phyloP scores from a whole-genome alignment of 2,329 filamentous ascomycete genomes.

The Cladosporium sp. region DNA sequence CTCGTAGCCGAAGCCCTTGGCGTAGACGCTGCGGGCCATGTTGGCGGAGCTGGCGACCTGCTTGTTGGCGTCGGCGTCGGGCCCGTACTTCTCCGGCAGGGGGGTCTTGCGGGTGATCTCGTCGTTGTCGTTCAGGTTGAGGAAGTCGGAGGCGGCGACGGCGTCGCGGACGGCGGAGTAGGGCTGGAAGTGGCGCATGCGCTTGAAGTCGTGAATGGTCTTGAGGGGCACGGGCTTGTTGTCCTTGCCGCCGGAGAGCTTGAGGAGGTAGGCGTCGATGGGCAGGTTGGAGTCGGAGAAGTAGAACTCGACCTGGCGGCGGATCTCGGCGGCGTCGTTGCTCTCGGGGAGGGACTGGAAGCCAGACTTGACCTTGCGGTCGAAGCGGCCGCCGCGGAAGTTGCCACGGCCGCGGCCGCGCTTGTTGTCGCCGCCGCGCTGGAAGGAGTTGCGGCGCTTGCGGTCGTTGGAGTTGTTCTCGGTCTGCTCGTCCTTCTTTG shows the following conservation, averaged over 20 bases:
- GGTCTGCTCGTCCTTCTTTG: conserved; percentile 14
- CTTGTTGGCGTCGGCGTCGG: conserved; percentile 47
- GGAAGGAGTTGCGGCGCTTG: conserved; percentile 14
- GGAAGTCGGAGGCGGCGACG: conserved; percentile 66
- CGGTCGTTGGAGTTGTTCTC: conserved; percentile 16
- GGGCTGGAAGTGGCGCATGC: conserved; percentile 92
- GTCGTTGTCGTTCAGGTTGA: conserved; percentile 68
- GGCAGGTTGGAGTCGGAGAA: conserved; percentile 88
- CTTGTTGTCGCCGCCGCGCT: conserved; percentile 11
- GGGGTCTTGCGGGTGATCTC: conserved; percentile 72
- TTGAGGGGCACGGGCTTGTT: conserved; percentile 78
- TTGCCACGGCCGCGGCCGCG: conserved; percentile 7
- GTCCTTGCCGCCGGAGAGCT: conserved; percentile 66
- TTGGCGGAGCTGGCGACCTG: conserved; percentile 56
- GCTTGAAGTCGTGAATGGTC: conserved; percentile 79
- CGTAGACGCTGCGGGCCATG: conserved; percentile 75
- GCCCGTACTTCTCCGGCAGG: conserved; percentile 46
- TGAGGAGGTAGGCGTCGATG: conserved; percentile 80
- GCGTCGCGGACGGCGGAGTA: conserved; percentile 78
- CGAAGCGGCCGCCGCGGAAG: conserved; percentile 4
- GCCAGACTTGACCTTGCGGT: conserved; percentile 17
- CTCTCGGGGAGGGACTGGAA: conserved; percentile 55
- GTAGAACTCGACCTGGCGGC: conserved; percentile 93
- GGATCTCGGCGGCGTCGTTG: conserved; percentile 72
- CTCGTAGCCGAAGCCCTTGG: conserved; percentile 88